Evolutionary conservation across 768 basidiomycete species (phyloP), one percentile per base, ranked within the genome.

Genomic region (Lactifluus rugatus): DNA sequence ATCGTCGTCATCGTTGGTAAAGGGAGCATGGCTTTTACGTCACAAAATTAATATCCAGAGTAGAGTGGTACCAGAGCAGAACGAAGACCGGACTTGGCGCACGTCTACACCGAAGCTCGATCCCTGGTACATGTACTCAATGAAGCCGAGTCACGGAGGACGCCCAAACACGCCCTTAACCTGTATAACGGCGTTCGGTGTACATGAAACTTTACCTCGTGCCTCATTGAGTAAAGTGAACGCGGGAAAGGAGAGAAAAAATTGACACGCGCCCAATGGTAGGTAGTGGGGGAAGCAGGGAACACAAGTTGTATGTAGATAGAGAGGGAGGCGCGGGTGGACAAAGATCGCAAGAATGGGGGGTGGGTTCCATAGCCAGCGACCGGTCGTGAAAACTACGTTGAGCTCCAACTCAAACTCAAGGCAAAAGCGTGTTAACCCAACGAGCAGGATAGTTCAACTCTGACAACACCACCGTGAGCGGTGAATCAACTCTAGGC

Each of bases 71-170:
- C 54, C 49, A 39, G 59, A 60, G 48, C 26, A 51, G 54, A 56
- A 49, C 54, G 48, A 60, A 54, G 58, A 39, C 52, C 58, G 59
- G 59, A 60, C 54, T 60, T 60, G 59, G 59, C 59, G 59, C 59
- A 60, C 54, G 26, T 60, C 48, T 56, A 37, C 59, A 60, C 59
- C 59, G 59, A 60, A 45, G 54, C 37, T 60, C 54, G 59, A 60
- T 60, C 54, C 54, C 54, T 60, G 48, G 58, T 50, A 55, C 58
- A 55, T 42, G 58, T 59, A 49, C n/a, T 52, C 48, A 45, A 50
- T 49, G 41, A 54, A 54, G 58, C 45, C 48, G 32, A 44, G 48
- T 52, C 37, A 47, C 36, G 34, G 45, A 32, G 49, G 28, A 50
- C 53, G 58, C 53, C 54, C 44, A 37, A 51, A 50, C 48, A 60